phyloP scores from a whole-genome alignment of 2,329 filamentous ascomycete genomes.

The Aspergillus pseudotamarii region DNA sequence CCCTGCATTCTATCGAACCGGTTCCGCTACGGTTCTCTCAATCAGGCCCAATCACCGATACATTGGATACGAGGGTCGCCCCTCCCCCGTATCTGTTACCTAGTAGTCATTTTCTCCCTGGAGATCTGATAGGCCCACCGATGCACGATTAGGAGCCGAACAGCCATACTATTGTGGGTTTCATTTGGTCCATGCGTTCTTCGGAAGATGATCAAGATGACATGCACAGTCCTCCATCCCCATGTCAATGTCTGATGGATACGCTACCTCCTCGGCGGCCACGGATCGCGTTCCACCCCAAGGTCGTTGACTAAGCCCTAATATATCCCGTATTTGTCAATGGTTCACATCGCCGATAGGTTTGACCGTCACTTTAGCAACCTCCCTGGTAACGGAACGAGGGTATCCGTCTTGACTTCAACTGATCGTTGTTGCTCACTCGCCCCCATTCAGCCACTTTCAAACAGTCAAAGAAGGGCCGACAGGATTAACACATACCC shows the following conservation, averaged over 20 bases:
- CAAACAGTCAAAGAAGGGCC: too few species aligned
- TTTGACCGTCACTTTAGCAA: too few species aligned
- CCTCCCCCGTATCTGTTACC: background rate
- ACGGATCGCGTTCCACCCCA: background rate
- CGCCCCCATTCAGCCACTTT: too few species aligned
- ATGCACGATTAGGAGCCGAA: background rate
- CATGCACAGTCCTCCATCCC: background rate
- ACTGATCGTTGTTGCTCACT: background rate
- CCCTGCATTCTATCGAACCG: constrained; percentile 13
- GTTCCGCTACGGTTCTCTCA: background rate
- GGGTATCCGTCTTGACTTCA: background rate
- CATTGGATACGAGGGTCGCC: constrained; percentile 12
- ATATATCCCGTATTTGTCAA: background rate
- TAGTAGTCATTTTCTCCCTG: background rate
- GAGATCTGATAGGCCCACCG: constrained; percentile 5
- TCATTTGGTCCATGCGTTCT: background rate
- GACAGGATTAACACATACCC: background rate
- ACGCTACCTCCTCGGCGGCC: background rate
- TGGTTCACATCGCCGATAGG: background rate
- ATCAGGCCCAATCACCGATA: constrained; percentile 1
- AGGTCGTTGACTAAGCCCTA: too few species aligned
- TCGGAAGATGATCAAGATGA: background rate
- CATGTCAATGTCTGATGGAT: background rate
- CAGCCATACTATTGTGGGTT: background rate
- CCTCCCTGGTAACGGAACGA: background rate